These are phyloP conservation scores for Kewa caespitosa DNA, from an alignment of 179 eudicot genomes.

Conservation along the genomic window DNA sequence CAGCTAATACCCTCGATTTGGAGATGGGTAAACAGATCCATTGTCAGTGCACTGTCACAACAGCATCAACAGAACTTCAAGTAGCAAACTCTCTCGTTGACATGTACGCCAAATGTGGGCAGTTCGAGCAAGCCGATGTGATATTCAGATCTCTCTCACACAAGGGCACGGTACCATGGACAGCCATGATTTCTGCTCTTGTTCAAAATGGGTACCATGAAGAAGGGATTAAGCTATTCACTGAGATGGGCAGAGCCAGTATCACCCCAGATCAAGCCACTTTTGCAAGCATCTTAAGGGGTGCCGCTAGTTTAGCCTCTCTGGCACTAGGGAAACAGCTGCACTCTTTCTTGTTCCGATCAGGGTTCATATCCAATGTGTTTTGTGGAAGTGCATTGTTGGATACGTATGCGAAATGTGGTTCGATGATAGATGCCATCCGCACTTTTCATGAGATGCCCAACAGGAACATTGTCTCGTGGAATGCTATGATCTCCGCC, in stretches of 20 bases:
- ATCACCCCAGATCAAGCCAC: slow-evolving; percentile 72
- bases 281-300: slow-evolving; percentile 66
- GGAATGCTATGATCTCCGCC: slow-evolving; percentile 91
- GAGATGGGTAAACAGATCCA: slow-evolving; percentile 74
- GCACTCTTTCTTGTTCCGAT: slow-evolving; percentile 49
- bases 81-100: slow-evolving; percentile 73
- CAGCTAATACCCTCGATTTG: slow-evolving; percentile 41
- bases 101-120: slow-evolving; percentile 83
- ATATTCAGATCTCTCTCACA: slow-evolving; percentile 45
- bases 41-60: slow-evolving; percentile 61
- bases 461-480: slow-evolving; percentile 59
- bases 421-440: slow-evolving; percentile 57
- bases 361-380: slow-evolving; percentile 60
- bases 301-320: slow-evolving; percentile 65
- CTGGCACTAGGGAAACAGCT: slow-evolving; percentile 67
- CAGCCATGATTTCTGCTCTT: slow-evolving; percentile 71
- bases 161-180: slow-evolving; percentile 68
- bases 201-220: slow-evolving; percentile 62
- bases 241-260: slow-evolving; percentile 47
- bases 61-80: slow-evolving; percentile 44
- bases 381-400: slow-evolving; percentile 73
- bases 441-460: slow-evolving; percentile 67
- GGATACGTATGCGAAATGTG: slow-evolving; percentile 94
- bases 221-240: slow-evolving; percentile 55
- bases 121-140: slow-evolving; percentile 55